phyloP scores from a whole-genome alignment of 2,329 filamentous ascomycete species.

The Shiraia sp. region DNA sequence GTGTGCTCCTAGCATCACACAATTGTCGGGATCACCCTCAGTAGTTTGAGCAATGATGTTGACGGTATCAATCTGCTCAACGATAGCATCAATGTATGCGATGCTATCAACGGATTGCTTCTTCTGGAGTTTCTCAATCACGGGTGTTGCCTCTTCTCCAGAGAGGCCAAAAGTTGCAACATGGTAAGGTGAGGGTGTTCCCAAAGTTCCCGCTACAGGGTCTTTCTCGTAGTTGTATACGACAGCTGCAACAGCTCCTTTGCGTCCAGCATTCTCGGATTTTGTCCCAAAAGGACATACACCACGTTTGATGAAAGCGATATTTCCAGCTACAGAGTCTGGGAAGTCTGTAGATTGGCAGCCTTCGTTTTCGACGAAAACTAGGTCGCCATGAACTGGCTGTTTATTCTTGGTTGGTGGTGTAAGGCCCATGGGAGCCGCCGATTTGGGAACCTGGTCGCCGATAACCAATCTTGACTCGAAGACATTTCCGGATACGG shows the following conservation, averaged over 20 bases:
- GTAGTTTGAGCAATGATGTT: constrained; percentile 48
- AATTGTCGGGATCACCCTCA: constrained; percentile 44
- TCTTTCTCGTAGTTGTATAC: constrained; percentile 76
- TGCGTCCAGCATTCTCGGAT: constrained; percentile 68
- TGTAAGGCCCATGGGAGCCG: constrained; percentile 41
- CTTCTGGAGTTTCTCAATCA: constrained; percentile 56
- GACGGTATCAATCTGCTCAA: constrained; percentile 55
- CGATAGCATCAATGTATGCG: constrained; percentile 53
- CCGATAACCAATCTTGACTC: constrained; percentile 44
- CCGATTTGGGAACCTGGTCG: constrained; percentile 37
- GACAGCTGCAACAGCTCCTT: constrained; percentile 72
- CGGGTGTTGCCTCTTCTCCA: constrained; percentile 62
- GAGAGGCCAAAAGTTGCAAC: constrained; percentile 73
- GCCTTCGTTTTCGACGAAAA: constrained; percentile 40
- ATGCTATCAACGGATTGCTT: constrained; percentile 47
- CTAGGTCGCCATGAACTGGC: constrained; percentile 40
- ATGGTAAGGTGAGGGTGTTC: constrained; percentile 60
- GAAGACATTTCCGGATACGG: constrained; percentile 41
- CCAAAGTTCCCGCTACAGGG: constrained; percentile 67
- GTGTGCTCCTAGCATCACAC: constrained; percentile 48
- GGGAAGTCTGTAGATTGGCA: constrained; percentile 62
- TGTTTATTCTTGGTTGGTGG: constrained; percentile 43
- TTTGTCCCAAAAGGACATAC: constrained; percentile 74
- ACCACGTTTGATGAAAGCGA: constrained; percentile 74
- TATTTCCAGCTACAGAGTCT: constrained; percentile 61